Evolutionary conservation across 2,329 filamentous ascomycete species (phyloP).

Genomic region (Curvularia verruculosa): DNA sequence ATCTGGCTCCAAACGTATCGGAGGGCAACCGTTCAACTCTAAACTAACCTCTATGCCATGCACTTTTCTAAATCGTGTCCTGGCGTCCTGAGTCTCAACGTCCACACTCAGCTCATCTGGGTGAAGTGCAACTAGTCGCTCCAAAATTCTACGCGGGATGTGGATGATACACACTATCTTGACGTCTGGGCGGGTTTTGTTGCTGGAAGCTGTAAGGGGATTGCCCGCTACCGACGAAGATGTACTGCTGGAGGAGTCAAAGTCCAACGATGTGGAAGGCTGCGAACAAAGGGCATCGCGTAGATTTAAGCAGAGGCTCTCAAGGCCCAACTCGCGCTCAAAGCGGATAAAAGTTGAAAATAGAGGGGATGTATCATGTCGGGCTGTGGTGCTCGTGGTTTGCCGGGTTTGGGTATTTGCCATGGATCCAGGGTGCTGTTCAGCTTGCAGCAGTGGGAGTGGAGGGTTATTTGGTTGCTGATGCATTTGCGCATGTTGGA

Average conservation of each 20-base stretch:
- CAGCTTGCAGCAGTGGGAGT: not conserved
- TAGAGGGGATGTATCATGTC: conserved; percentile 18
- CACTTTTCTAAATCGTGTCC: conserved; percentile 41
- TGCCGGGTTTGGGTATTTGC: not conserved
- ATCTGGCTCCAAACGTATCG: not conserved
- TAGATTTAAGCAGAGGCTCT: conserved; percentile 43
- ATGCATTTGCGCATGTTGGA: conserved; percentile 2
- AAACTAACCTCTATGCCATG: conserved; percentile 43
- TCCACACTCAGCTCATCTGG: conserved; percentile 58
- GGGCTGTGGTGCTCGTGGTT: not conserved
- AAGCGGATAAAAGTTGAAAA: conserved; percentile 44
- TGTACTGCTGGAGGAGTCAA: not conserved
- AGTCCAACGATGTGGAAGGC: not conserved
- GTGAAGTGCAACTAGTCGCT: conserved; percentile 57
- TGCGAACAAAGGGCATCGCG: conserved; percentile 29
- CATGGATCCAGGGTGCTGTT: not conserved
- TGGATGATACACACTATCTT: conserved; percentile 48
- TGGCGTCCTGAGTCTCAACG: conserved; percentile 36
- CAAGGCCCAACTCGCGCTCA: conserved; percentile 46
- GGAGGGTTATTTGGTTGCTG: conserved; percentile 1
- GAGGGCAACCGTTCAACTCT: conserved; percentile 38
- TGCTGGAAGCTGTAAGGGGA: not conserved
- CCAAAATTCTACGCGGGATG: conserved; percentile 52
- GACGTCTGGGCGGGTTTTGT: conserved; percentile 25
- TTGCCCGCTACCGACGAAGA: not conserved